These are phyloP conservation scores for Dactylella cylindrospora DNA, from an alignment of 2,329 filamentous ascomycete genomes.

Conservation along the genomic window DNA sequence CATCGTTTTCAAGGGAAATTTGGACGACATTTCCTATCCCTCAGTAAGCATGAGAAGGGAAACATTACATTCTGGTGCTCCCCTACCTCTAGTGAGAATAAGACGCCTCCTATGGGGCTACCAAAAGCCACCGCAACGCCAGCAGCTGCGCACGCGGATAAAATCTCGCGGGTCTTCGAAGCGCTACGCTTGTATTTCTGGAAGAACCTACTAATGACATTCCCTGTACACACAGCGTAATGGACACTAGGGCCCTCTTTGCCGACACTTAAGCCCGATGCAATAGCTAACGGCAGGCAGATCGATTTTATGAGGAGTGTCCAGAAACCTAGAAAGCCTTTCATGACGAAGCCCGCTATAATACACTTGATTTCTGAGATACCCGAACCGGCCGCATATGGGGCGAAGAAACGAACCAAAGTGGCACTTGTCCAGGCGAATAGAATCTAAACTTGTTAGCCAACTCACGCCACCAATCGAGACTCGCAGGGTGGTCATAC, in stretches of 20 bases:
- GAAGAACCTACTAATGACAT: conserved; percentile 91
- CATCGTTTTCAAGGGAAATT: conserved; percentile 94
- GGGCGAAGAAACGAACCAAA: conserved; percentile 86
- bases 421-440: conserved; percentile 81
- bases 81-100: conserved; percentile 81
- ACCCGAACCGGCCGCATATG: conserved; percentile 92
- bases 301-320: conserved; percentile 94
- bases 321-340: conserved; percentile 89
- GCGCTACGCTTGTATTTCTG: conserved; percentile 89
- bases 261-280: conserved; percentile 87
- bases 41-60: neutral
- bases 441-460: conserved; percentile 58
- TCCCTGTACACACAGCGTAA: conserved; percentile 95
- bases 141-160: conserved; percentile 90
- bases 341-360: conserved; percentile 98
- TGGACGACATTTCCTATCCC: conserved; percentile 79
- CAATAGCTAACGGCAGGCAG: conserved; percentile 85
- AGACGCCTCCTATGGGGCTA: conserved; percentile 91
- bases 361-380: conserved; percentile 99
- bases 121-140: conserved; percentile 96
- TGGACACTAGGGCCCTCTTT: conserved; percentile 99
- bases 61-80: neutral
- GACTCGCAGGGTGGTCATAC: conserved; percentile 55
- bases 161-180: conserved; percentile 89
- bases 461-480: neutral